Base-by-base conservation (phyloP, 2,329 filamentous ascomycete genomes). In the Sporothrix variecibatus region DNA sequence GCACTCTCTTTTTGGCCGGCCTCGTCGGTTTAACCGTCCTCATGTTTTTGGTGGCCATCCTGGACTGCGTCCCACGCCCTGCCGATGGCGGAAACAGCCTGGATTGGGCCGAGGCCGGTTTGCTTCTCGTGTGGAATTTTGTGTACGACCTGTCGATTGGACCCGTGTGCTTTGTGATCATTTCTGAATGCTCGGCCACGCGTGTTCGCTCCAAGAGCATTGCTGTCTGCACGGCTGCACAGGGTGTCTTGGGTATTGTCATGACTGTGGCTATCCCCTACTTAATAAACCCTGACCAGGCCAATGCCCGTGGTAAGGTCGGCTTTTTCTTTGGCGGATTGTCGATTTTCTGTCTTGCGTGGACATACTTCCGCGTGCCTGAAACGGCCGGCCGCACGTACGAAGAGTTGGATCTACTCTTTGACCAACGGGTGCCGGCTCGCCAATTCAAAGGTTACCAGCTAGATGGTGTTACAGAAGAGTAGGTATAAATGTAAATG, bases 351-450 rank as follows among this genome's bases (percentile, higher is more conserved):
- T 87, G 85, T 56, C 80, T 85, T 2, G 71, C 83, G 0, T 90
- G 88, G 83, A 85, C 86, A 0, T 88, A 82, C 76, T 87, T 87
- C 78, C 85, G 85, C 43, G 81, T 88, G 2, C 87, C 87, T 2
- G 88, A 90, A 81, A 87, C 88, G 17, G 85, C 84, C 73, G 87
- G 85, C 4, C 84, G 86, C 62, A 87, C 86, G 0, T 86, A 87
- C 71, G 86, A 85, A 60, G 88, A 90, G 79, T 82, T 90, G 1
- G 88, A 90, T 67, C 79, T 86, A 3, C 79, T 90, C 74, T 90
- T 90, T 76, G 85, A 87, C 77, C 79, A 81, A 31, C 77, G 79
- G 7, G 79, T 86, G 8, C 78, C 82, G 28, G 84, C 86, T 0
- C 80, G 85, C 72, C 80, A 78, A 72, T 77, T 75, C 65, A 78